A percentile compares a stretch with the other conserved stretches of the same genome.
Conservation (phyloP, 805 yeast genomes). For the Metschnikowia gelsemii region DNA sequence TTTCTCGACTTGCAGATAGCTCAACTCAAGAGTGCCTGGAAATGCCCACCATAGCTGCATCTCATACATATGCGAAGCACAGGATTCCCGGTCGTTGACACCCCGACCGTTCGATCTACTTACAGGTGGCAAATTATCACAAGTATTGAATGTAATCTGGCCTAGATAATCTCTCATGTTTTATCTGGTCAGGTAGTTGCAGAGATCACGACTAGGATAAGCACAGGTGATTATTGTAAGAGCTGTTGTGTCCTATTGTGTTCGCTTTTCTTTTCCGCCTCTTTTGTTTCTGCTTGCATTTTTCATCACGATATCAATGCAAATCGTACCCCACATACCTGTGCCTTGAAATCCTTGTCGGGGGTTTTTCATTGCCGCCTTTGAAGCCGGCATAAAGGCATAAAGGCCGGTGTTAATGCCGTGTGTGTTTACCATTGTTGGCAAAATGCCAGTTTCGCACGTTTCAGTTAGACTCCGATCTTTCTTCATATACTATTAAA, state of each 20-base stretch:
- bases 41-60: conserved; percentile 4
- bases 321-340: conserved; percentile 7
- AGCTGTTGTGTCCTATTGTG: background rate
- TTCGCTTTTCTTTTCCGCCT: background rate
- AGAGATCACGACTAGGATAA: no score
- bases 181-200: no score
- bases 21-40: conserved; percentile 1
- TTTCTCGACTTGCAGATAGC: conserved; percentile 6
- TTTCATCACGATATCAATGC: background rate
- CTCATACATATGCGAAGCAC: conserved; percentile 11
- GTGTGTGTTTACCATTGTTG: conserved; percentile 1
- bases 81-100: conserved; percentile 5
- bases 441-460: conserved; percentile 1
- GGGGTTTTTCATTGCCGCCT: conserved; percentile 7
- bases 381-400: conserved; percentile 4
- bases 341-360: conserved; percentile 4
- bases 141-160: background rate
- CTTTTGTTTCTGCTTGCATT: background rate
- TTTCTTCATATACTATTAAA: no score
- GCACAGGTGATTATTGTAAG: background rate
- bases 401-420: conserved; percentile 5
- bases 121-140: background rate
- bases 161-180: no score
- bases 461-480: conserved; percentile 4
- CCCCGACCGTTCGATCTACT: conserved; percentile 4